These are phyloP conservation scores for Penicillium sp. DNA, from an alignment of 2,329 filamentous ascomycete species.

Conservation along the genomic window DNA sequence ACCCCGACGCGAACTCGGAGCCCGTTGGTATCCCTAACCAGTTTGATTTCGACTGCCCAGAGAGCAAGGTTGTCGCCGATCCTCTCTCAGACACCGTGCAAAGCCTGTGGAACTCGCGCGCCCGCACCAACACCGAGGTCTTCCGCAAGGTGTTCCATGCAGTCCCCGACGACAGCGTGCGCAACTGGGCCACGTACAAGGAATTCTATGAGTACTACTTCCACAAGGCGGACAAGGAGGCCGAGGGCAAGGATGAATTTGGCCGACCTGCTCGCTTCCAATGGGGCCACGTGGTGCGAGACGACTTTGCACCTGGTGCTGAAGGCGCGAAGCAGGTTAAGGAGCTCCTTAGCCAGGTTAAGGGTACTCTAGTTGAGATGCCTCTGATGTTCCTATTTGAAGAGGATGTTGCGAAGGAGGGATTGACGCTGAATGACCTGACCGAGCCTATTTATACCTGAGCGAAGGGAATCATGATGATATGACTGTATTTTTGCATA, in stretches of 20 bases:
- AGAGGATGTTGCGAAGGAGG: conserved; percentile 80
- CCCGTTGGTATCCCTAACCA: conserved; percentile 54
- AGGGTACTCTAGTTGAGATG: conserved; percentile 80
- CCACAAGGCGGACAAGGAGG: conserved; percentile 40
- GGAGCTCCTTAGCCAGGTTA: conserved; percentile 61
- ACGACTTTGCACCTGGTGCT: conserved; percentile 60
- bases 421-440: conserved; percentile 65
- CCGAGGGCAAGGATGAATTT: conserved; percentile 44
- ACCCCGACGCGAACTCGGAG: conserved; percentile 54
- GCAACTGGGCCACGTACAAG: conserved; percentile 59
- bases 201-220: conserved; percentile 61
- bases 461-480: conserved; percentile 9
- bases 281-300: conserved; percentile 82
- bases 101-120: conserved; percentile 55
- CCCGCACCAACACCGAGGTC: conserved; percentile 56
- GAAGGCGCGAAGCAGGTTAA: conserved; percentile 70
- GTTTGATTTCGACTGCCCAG: conserved; percentile 50
- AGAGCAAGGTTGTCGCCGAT: conserved; percentile 52
- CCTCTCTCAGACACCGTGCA: conserved; percentile 55
- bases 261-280: conserved; percentile 56
- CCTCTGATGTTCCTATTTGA: conserved; percentile 80
- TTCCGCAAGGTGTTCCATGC: conserved; percentile 60
- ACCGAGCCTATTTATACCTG: conserved; percentile 69
- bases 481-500: background rate
- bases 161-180: conserved; percentile 56